Evolutionary conservation across 139 green algal genomes (phyloP).

Genomic region (Chlorella sp.): DNA sequence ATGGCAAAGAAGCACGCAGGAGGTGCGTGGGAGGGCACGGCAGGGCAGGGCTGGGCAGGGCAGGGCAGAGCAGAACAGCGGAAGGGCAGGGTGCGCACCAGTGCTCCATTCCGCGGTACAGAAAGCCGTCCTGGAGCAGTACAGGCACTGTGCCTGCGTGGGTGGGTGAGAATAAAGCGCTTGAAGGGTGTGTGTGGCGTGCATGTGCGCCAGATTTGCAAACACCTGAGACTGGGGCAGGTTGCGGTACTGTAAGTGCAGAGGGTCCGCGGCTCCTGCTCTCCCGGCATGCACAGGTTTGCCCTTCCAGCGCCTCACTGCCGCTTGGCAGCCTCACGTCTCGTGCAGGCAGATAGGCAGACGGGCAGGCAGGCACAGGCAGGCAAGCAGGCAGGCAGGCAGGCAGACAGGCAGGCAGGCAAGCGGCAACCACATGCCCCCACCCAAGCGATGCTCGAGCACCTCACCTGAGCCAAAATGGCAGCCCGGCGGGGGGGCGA

Average conservation of each 20-base stretch:
- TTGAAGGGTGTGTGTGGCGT: too few relatives aligned
- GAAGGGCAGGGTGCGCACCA: slow-evolving; percentile 20
- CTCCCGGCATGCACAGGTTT: neutral
- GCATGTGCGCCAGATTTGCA: too few relatives aligned
- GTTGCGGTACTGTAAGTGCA: neutral
- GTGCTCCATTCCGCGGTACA: slow-evolving; percentile 35
- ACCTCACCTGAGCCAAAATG: slow-evolving; percentile 27
- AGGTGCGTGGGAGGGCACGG: too few relatives aligned
- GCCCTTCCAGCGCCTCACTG: neutral
- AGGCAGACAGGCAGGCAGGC: too few relatives aligned
- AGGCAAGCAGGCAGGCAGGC: too few relatives aligned
- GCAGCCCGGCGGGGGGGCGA: neutral
- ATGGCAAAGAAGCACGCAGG: too few relatives aligned
- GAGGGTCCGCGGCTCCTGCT: neutral
- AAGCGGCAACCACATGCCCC: neutral
- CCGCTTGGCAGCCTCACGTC: neutral
- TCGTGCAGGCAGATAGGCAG: neutral
- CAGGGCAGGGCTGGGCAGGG: too few relatives aligned
- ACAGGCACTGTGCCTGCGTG: slow-evolving; percentile 30
- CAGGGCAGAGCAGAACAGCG: too few relatives aligned
- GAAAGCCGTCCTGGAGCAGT: neutral
- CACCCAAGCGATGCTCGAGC: too few relatives aligned
- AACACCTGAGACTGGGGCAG: too few relatives aligned
- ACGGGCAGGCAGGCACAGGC: neutral
- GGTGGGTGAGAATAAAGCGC: neutral